Conservation (phyloP, 2,329 filamentous ascomycete genomes). For the Aplosporella prunicola region DNA sequence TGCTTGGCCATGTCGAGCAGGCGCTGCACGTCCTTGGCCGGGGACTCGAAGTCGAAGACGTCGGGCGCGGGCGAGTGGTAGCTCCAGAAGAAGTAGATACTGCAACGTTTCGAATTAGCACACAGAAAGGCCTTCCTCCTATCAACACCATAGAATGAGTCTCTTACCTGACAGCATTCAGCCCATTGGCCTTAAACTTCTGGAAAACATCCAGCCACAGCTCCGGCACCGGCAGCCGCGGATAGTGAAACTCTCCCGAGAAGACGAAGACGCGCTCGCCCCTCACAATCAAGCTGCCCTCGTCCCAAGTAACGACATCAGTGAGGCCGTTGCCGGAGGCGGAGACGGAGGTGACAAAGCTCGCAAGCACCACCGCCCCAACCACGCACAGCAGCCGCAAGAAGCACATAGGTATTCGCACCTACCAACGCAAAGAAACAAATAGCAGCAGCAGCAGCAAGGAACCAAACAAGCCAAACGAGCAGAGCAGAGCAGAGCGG, state of each 20-base stretch:
- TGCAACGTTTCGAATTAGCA: no score
- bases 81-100: conserved; percentile 39
- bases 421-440: no score
- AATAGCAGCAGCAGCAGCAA: no score
- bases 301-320: conserved; percentile 43
- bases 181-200: conserved; percentile 44
- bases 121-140: no score
- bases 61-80: conserved; percentile 39
- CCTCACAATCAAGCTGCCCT: conserved; percentile 45
- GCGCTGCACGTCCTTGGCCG: conserved; percentile 44
- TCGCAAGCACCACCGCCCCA: conserved; percentile 1
- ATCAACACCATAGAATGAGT: neutral
- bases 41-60: conserved; percentile 43
- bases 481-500: no score
- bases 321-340: conserved; percentile 36
- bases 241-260: conserved; percentile 47
- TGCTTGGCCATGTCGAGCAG: conserved; percentile 46
- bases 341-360: no score
- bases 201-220: conserved; percentile 43
- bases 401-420: no score
- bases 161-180: conserved; percentile 35
- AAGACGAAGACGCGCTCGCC: conserved; percentile 44
- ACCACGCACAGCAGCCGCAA: conserved; percentile 1
- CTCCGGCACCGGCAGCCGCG: conserved; percentile 41
- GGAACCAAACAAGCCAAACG: no score